Percentiles rank a stretch among this genome's conserved stretches.
These are phyloP conservation scores for Globisporangium solare DNA, from an alignment of 352 stramenopile genomes.

Conservation along the genomic window DNA sequence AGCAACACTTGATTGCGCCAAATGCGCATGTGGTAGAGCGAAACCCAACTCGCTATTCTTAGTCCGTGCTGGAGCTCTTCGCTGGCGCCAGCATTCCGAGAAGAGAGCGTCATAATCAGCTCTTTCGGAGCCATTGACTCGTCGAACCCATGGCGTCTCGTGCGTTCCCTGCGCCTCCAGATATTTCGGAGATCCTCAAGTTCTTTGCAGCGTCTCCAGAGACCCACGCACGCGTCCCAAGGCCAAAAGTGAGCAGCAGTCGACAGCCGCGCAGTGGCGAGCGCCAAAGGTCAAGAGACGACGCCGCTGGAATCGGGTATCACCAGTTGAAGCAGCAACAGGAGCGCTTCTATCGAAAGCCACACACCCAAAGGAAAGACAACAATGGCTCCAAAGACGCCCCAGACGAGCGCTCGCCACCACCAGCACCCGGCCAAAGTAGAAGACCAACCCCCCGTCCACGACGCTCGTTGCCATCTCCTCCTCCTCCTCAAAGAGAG, in stretches of 20 bases:
- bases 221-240: background rate
- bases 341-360: no score
- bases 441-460: background rate
- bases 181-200: conserved; percentile 43
- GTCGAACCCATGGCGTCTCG: conserved; percentile 8
- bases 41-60: conserved; percentile 1
- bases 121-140: background rate
- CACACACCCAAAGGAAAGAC: no score
- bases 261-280: background rate
- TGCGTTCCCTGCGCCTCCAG: conserved; percentile 31
- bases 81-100: no score
- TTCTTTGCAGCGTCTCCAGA: conserved; percentile 23
- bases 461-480: conserved; percentile 9
- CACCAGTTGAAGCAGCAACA: no score
- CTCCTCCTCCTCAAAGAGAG: background rate
- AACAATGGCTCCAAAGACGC: no score
- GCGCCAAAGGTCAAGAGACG: background rate
- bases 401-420: no score
- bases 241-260: background rate
- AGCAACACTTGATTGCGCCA: background rate
- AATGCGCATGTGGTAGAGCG: no score
- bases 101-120: no score
- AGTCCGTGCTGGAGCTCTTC: background rate
- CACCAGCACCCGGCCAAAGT: no score
- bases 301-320: no score